phyloP scores from a whole-genome alignment of 140 eudicot species.

The Bidens hawaiensis region DNA sequence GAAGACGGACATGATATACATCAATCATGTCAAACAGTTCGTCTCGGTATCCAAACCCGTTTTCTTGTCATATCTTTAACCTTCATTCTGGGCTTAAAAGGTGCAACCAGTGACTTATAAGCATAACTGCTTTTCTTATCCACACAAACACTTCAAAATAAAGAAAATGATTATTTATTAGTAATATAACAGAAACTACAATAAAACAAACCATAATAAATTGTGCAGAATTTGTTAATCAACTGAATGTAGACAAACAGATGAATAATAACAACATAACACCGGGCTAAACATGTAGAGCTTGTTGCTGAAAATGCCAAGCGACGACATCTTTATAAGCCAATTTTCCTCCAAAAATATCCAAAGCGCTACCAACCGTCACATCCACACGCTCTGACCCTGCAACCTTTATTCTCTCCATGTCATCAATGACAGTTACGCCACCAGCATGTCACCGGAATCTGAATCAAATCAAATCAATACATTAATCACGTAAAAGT shows the following conservation, averaged over 20 bases:
- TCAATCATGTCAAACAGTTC: no score
- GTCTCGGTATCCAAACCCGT: no score
- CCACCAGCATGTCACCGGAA: slow-evolving; percentile 98
- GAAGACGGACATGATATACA: no score
- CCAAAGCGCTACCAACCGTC: slow-evolving; percentile 92
- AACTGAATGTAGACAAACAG: not conserved
- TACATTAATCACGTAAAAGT: slow-evolving; percentile 1
- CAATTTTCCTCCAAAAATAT: slow-evolving; percentile 83
- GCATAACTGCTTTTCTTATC: no score
- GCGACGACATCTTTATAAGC: slow-evolving; percentile 81
- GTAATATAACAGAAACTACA: not conserved
- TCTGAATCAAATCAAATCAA: slow-evolving; percentile 33
- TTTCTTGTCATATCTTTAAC: no score
- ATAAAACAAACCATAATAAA: slow-evolving; percentile 4
- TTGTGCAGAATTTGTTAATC: not conserved
- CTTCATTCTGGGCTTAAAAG: no score
- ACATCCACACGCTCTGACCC: slow-evolving; percentile 83
- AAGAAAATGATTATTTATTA: no score
- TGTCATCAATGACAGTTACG: slow-evolving; percentile 68
- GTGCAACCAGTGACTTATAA: no score
- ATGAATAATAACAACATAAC: not conserved
- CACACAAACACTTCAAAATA: no score
- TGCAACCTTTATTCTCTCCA: slow-evolving; percentile 76
- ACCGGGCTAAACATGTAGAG: not conserved
- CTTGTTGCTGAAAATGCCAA: slow-evolving; percentile 66